A percentile compares a stretch with the other conserved stretches of the same genome.
Evolutionary conservation across 768 basidiomycete species (phyloP).

Genomic region (Psilocybe azurescens): DNA sequence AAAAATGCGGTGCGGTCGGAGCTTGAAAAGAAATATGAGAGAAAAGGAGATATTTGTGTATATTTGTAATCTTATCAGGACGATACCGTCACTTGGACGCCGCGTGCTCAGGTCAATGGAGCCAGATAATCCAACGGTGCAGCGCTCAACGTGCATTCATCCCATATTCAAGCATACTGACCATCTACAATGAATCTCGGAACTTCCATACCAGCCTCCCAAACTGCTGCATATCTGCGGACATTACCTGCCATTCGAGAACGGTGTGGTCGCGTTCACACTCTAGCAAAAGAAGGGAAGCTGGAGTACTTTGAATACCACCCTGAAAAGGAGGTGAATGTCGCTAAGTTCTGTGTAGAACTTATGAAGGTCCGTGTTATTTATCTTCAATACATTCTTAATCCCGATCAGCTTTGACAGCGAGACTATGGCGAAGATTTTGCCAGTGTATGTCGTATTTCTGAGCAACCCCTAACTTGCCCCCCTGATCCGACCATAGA

Average conservation of each 20-base stretch:
- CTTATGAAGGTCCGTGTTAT: constrained; percentile 74
- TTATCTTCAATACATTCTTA: neutral
- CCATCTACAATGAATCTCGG: constrained; percentile 37
- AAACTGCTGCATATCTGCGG: constrained; percentile 72
- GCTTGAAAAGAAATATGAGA: neutral
- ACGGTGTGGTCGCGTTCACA: constrained; percentile 78
- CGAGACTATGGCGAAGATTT: constrained; percentile 82
- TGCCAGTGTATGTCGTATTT: constrained; percentile 49
- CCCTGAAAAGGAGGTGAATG: constrained; percentile 72
- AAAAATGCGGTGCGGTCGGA: neutral
- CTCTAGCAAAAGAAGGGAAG: constrained; percentile 74
- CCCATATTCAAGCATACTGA: neutral
- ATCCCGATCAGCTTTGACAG: constrained; percentile 32
- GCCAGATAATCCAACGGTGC: neutral
- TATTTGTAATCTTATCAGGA: neutral
- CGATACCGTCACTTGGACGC: neutral
- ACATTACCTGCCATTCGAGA: constrained; percentile 91
- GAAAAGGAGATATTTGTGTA: neutral
- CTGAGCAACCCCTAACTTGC: neutral
- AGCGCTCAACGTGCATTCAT: neutral
- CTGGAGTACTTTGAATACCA: constrained; percentile 89
- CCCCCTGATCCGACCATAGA: constrained; percentile 45
- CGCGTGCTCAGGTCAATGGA: neutral
- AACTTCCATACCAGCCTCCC: constrained; percentile 31
- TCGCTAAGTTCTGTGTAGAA: constrained; percentile 73